These are phyloP conservation scores for Podospora comata DNA, from an alignment of 495 filamentous ascomycete species.

Conservation along the genomic window DNA sequence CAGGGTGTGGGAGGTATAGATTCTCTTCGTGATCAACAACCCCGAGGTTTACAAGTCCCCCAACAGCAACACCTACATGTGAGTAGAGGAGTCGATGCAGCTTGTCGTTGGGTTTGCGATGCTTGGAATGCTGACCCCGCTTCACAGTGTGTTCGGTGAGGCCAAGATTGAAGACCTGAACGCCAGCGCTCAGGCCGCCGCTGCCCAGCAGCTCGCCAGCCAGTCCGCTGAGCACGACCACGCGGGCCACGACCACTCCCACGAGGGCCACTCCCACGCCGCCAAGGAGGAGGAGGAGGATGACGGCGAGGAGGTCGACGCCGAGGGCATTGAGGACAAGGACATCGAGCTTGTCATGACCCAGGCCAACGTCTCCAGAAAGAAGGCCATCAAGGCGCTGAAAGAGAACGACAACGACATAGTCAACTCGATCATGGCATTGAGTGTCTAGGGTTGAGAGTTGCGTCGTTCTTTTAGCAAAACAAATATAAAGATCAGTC, in stretches of 20 bases:
- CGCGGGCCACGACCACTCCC: conserved; percentile 58
- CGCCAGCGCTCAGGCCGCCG: conserved; percentile 90
- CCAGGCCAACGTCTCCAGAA: conserved; percentile 90
- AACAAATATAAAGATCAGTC: neutral
- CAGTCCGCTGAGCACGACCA: conserved; percentile 69
- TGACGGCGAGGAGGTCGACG: conserved; percentile 93
- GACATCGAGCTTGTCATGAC: conserved; percentile 99
- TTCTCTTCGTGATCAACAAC: conserved; percentile 98
- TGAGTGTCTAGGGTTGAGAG: conserved; percentile 74
- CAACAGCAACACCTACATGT: conserved; percentile 99
- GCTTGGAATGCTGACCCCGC: conserved; percentile 10
- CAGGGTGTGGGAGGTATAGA: conserved; percentile 48
- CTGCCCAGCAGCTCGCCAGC: conserved; percentile 84
- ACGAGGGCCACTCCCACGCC: conserved; percentile 65
- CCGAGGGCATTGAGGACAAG: conserved; percentile 90
- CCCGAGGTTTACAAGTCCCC: conserved; percentile 99
- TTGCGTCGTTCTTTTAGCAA: conserved; percentile 11
- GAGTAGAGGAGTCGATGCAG: conserved; percentile 37
- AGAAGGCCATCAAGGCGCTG: conserved; percentile 97
- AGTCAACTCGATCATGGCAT: conserved; percentile 99
- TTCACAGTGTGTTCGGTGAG: conserved; percentile 91
- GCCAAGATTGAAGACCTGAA: conserved; percentile 99
- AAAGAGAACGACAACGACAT: conserved; percentile 99
- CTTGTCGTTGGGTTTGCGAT: neutral
- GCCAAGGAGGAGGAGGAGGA: conserved; percentile 85